phyloP scores from a whole-genome alignment of 1,139 yeast genomes.

The Lodderomyces oxycetoniae region DNA sequence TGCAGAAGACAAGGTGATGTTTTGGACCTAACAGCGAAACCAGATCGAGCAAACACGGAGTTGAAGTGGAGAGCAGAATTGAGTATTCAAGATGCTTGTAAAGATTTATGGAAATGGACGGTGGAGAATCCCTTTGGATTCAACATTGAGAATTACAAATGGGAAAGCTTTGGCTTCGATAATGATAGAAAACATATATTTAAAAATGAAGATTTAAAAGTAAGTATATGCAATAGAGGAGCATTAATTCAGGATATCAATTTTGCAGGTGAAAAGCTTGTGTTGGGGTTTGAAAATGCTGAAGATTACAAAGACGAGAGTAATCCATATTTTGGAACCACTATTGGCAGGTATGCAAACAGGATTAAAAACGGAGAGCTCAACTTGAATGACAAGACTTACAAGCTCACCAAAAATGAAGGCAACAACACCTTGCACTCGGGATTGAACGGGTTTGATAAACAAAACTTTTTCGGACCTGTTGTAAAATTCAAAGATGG shows the following conservation, averaged over 20 bases:
- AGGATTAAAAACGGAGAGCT: constrained; percentile 48
- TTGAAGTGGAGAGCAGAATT: constrained; percentile 61
- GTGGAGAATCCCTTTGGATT: constrained; percentile 66
- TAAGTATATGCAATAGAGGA: constrained; percentile 48
- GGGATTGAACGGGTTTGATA: constrained; percentile 51
- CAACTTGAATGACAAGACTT: constrained; percentile 27
- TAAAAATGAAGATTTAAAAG: constrained; percentile 32
- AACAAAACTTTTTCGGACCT: constrained; percentile 48
- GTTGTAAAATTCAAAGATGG: constrained; percentile 32
- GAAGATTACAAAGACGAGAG: constrained; percentile 30
- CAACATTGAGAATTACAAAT: constrained; percentile 31
- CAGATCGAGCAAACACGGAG: constrained; percentile 62
- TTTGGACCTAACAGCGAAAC: constrained; percentile 66
- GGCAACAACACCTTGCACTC: constrained; percentile 42
- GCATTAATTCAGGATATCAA: constrained; percentile 44
- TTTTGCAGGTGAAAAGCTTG: constrained; percentile 31
- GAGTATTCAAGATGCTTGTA: constrained; percentile 60
- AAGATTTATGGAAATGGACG: constrained; percentile 78
- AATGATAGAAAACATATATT: constrained; percentile 40
- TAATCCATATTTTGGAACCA: constrained; percentile 56
- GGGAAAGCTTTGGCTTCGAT: constrained; percentile 27
- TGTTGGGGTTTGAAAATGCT: constrained; percentile 31
- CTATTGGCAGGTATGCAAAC: constrained; percentile 63
- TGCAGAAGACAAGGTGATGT: constrained; percentile 80
- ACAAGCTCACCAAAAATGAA: constrained; percentile 42